phyloP scores from a whole-genome alignment of 345 rosid species.

The Eucalyptus decipiens region DNA sequence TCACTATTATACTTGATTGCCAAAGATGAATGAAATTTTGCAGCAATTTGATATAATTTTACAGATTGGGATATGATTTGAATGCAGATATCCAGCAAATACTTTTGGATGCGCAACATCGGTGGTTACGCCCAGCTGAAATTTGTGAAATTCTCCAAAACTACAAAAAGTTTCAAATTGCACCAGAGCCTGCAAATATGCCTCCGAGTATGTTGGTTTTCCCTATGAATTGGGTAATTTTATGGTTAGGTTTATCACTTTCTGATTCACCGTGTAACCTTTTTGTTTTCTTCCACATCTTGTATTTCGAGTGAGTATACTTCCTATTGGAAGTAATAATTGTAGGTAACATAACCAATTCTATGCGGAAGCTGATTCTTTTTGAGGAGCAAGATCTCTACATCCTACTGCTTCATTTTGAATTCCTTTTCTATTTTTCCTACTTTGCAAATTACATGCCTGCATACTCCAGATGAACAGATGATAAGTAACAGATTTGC shows the following conservation, averaged over 20 bases:
- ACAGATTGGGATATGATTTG: background rate
- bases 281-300: background rate
- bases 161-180: conserved; percentile 42
- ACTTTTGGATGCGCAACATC: conserved; percentile 69
- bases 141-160: conserved; percentile 82
- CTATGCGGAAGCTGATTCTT: background rate
- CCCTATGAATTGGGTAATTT: background rate
- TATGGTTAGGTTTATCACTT: background rate
- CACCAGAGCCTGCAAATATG: conserved; percentile 61
- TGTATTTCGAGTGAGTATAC: background rate
- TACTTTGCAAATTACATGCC: background rate
- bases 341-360: background rate
- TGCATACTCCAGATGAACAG: background rate
- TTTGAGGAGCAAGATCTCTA: background rate
- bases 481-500: background rate
- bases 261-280: background rate
- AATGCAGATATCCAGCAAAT: conserved; percentile 70
- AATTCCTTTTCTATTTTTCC: background rate
- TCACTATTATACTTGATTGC: background rate
- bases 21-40: background rate
- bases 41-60: background rate
- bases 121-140: conserved; percentile 97
- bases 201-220: conserved; percentile 49
- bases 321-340: background rate
- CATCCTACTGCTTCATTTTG: background rate